Conservation (phyloP, 1,284 basidiomycete species). For the Abortiporus biennis region DNA sequence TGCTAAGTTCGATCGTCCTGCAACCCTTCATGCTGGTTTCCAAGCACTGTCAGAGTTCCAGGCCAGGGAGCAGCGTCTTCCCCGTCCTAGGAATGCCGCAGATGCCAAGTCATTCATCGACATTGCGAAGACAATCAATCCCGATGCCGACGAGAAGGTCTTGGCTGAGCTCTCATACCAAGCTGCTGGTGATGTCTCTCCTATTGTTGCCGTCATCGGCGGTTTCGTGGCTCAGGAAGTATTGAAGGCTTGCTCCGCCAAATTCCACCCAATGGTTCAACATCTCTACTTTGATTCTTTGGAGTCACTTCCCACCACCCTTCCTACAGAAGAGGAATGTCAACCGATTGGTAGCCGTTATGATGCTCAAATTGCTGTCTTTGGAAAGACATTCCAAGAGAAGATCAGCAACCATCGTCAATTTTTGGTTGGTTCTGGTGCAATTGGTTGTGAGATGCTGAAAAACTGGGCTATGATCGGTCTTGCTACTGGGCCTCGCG, state of each 20-base stretch:
- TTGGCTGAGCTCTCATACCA: slow-evolving; percentile 88
- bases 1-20: slow-evolving; percentile 93
- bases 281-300: slow-evolving; percentile 97
- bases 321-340: slow-evolving; percentile 84
- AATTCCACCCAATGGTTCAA: slow-evolving; percentile 97
- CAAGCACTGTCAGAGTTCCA: slow-evolving; percentile 88
- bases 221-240: slow-evolving; percentile 99
- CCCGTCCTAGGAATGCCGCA: slow-evolving; percentile 77
- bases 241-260: slow-evolving; percentile 95
- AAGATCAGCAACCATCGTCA: slow-evolving; percentile 90
- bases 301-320: slow-evolving; percentile 78
- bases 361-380: slow-evolving; percentile 94
- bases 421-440: slow-evolving; percentile 97
- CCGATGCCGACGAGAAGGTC: slow-evolving; percentile 76
- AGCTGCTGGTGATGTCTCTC: slow-evolving; percentile 89
- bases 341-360: slow-evolving; percentile 84
- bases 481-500: slow-evolving; percentile 77
- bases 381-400: slow-evolving; percentile 89
- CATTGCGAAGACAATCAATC: slow-evolving; percentile 76
- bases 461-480: slow-evolving; percentile 99
- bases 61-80: slow-evolving; percentile 64
- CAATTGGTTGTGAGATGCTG: slow-evolving; percentile 99
- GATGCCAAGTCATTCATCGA: slow-evolving; percentile 75
- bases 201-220: slow-evolving; percentile 91
- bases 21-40: slow-evolving; percentile 90